A percentile compares a stretch with the other conserved stretches of the same genome.
Conservation (phyloP, 495 filamentous ascomycete genomes). For the Penicillium dipodomyicola region DNA sequence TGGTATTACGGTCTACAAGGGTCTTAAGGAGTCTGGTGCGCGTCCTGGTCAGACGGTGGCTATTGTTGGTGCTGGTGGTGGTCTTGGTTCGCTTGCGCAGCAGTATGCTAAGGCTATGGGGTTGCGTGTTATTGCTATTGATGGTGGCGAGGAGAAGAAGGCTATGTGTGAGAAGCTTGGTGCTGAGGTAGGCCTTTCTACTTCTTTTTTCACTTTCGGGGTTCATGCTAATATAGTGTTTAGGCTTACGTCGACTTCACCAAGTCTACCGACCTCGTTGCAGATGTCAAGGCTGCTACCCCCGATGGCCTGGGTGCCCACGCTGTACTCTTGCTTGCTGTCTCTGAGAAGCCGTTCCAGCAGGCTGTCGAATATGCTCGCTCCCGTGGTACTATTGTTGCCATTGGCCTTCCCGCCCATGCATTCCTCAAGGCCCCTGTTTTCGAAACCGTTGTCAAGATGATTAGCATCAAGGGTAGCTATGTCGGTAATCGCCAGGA, state of each 20-base stretch:
- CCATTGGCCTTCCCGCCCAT: constrained; percentile 77
- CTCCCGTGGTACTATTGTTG: constrained; percentile 73
- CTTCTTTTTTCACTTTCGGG: not conserved
- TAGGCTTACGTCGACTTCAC: constrained; percentile 72
- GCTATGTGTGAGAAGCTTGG: constrained; percentile 65
- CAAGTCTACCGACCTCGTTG: constrained; percentile 66
- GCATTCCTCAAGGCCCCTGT: constrained; percentile 78
- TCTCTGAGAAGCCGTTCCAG: constrained; percentile 86
- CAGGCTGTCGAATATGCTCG: constrained; percentile 85
- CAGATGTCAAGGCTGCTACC: constrained; percentile 73
- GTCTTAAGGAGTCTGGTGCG: constrained; percentile 75
- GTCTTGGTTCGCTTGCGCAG: constrained; percentile 73
- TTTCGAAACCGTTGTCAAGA: constrained; percentile 77
- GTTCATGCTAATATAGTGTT: constrained; percentile 2
- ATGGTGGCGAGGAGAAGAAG: constrained; percentile 73
- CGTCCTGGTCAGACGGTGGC: constrained; percentile 66
- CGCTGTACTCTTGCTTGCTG: constrained; percentile 80
- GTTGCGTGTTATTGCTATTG: constrained; percentile 68
- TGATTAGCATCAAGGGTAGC: constrained; percentile 87
- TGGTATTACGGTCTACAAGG: constrained; percentile 90
- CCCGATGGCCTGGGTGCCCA: constrained; percentile 78
- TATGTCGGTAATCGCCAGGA: constrained; percentile 90
- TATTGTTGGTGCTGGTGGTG: constrained; percentile 84
- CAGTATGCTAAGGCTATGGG: constrained; percentile 91
- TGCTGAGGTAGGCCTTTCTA: constrained; percentile 33